These are phyloP conservation scores for Castanopsis chinensis DNA, from an alignment of 306 rosid species.

Conservation along the genomic window DNA sequence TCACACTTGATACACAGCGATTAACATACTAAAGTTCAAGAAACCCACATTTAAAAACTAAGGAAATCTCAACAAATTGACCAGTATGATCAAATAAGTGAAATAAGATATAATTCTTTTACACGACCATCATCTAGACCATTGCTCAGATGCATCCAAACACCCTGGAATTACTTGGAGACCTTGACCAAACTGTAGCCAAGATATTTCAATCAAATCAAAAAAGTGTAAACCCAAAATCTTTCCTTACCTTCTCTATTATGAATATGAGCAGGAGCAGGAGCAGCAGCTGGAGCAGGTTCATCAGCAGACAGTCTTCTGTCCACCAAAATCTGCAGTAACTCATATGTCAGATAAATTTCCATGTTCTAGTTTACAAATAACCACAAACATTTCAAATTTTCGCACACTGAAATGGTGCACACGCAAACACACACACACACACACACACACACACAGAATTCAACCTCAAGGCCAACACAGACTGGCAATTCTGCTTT, in stretches of 20 bases:
- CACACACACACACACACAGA: not conserved
- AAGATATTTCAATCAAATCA: not conserved
- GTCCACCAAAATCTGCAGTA: slow-evolving; percentile 4
- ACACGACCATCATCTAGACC: not conserved
- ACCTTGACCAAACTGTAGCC: not conserved
- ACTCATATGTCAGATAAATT: not conserved
- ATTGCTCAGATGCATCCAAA: not conserved
- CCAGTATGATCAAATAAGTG: not conserved
- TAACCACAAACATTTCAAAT: not conserved
- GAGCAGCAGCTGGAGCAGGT: not conserved
- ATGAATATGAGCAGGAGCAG: not conserved
- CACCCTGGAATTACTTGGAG: not conserved
- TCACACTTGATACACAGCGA: not conserved
- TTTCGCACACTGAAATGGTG: not conserved
- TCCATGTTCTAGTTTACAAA: not conserved
- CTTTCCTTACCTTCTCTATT: not conserved
- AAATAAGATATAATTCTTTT: not conserved
- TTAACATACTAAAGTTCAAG: not conserved
- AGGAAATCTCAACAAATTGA: not conserved
- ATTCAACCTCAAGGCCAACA: slow-evolving; percentile 6
- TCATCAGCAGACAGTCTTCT: not conserved
- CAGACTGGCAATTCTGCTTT: not conserved
- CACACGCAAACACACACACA: not conserved
- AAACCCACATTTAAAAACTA: not conserved
- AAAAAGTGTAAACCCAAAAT: not conserved